phyloP scores from a whole-genome alignment of 2,329 filamentous ascomycete genomes.

The Talaromyces islandicus region DNA sequence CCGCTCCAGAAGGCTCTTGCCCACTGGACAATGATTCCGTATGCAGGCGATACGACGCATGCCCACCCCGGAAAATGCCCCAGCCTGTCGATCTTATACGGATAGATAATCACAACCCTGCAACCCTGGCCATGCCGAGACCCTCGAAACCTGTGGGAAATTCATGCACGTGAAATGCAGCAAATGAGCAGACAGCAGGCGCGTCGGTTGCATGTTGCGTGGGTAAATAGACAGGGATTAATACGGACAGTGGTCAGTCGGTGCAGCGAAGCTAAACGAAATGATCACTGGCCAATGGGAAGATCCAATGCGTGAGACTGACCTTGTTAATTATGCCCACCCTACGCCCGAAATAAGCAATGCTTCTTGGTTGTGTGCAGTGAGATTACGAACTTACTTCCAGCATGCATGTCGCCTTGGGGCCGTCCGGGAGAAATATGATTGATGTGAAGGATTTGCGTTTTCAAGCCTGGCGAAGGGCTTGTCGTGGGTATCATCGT shows the following conservation, averaged over 20 bases:
- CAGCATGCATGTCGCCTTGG: background rate
- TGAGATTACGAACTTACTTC: background rate
- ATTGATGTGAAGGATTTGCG: background rate
- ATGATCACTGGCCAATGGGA: background rate
- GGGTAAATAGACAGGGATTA: background rate
- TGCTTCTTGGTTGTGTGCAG: background rate
- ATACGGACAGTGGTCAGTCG: background rate
- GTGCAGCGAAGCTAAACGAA: background rate
- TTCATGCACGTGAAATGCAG: background rate
- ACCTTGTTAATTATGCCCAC: background rate
- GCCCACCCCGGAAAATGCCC: background rate
- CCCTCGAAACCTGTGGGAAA: background rate
- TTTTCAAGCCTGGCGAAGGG: background rate
- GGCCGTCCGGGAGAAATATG: background rate
- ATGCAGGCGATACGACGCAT: background rate
- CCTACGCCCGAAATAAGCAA: background rate
- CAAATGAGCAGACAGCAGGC: background rate
- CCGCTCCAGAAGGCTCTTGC: background rate
- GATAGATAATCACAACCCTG: background rate
- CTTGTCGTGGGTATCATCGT: background rate
- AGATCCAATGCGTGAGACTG: background rate
- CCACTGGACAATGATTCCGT: background rate
- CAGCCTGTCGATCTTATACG: background rate
- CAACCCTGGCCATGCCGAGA: background rate
- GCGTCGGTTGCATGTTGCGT: background rate